phyloP scores from a whole-genome alignment of 352 stramenopile species.

The Albugo laibachii region DNA sequence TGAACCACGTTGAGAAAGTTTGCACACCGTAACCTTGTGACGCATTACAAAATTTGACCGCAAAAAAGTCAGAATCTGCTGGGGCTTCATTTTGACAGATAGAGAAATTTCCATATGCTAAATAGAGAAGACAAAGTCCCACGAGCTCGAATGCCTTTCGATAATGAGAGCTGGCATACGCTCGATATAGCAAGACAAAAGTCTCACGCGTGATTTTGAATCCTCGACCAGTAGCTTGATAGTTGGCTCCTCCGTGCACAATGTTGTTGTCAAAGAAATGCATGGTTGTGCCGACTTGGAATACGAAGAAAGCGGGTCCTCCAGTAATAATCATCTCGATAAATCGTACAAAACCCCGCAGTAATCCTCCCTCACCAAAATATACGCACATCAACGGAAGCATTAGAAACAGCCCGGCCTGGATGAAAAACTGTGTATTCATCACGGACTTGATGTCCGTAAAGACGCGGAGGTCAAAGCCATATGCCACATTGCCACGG shows the following conservation, averaged over 20 bases:
- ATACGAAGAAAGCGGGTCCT: slow-evolving; percentile 59
- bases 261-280: slow-evolving; percentile 77
- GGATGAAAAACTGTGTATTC: slow-evolving; percentile 77
- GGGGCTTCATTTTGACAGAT: slow-evolving; percentile 32
- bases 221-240: slow-evolving; percentile 60
- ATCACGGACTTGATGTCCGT: slow-evolving; percentile 36
- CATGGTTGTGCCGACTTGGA: slow-evolving; percentile 66
- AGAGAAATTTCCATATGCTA: slow-evolving; percentile 43
- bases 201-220: slow-evolving; percentile 74
- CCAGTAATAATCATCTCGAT: slow-evolving; percentile 60
- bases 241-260: slow-evolving; percentile 53
- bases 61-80: slow-evolving; percentile 18
- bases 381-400: slow-evolving; percentile 57
- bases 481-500: slow-evolving; percentile 21
- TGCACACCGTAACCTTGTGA: slow-evolving; percentile 60
- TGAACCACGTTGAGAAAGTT: slow-evolving; percentile 65
- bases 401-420: slow-evolving; percentile 60
- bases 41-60: slow-evolving; percentile 36
- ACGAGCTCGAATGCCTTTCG: slow-evolving; percentile 63
- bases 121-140: slow-evolving; percentile 52
- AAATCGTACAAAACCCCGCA: slow-evolving; percentile 43
- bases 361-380: slow-evolving; percentile 58
- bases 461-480: slow-evolving; percentile 44
- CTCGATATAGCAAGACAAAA: slow-evolving; percentile 67
- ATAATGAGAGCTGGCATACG: slow-evolving; percentile 50